These are phyloP conservation scores for Aspergillus sclerotialis DNA, from an alignment of 2,329 filamentous ascomycete species.

Conservation along the genomic window DNA sequence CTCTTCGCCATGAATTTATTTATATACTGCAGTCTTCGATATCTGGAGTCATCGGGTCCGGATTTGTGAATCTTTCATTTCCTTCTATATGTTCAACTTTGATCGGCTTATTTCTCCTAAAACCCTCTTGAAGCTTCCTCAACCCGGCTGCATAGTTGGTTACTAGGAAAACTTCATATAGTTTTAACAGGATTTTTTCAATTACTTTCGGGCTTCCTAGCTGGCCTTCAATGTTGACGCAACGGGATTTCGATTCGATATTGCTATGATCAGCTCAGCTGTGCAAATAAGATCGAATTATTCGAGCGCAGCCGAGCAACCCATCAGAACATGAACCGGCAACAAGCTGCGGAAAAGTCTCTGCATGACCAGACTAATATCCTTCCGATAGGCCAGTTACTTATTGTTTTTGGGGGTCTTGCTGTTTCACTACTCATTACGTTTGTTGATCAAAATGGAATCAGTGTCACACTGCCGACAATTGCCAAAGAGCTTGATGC, in stretches of 20 bases:
- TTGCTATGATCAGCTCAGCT: neutral
- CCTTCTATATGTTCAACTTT: too few species aligned
- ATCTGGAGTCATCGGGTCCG: too few species aligned
- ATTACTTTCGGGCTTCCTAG: too few species aligned
- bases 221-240: too few species aligned
- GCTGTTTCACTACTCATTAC: constrained; percentile 48
- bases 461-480: constrained; percentile 48
- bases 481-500: constrained; percentile 44
- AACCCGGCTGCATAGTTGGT: too few species aligned
- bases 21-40: too few species aligned
- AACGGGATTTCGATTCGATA: neutral
- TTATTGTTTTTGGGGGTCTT: constrained; percentile 45
- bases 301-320: neutral
- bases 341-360: constrained; percentile 36
- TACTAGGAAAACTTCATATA: too few species aligned
- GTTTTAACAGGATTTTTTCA: too few species aligned
- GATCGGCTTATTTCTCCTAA: too few species aligned
- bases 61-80: too few species aligned
- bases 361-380: constrained; percentile 53
- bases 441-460: constrained; percentile 53
- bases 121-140: too few species aligned
- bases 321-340: constrained; percentile 22
- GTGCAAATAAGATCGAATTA: neutral
- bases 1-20: too few species aligned
- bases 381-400: constrained; percentile 42